Evolutionary conservation across 805 yeast species (phyloP).

Genomic region (Millerago galiae): DNA sequence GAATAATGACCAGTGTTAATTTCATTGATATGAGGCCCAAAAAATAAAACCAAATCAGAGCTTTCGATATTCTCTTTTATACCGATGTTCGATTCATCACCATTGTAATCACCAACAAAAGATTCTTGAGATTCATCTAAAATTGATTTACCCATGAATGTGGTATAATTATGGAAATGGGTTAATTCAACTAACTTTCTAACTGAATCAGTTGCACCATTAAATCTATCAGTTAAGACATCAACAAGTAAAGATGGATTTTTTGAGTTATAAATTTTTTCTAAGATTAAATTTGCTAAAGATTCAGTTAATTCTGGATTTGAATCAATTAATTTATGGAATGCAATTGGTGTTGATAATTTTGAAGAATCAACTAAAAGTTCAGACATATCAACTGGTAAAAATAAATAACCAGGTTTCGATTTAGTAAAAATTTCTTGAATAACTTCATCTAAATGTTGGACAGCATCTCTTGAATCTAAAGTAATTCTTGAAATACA

Average conservation of each 20-base stretch:
- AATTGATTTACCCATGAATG: slow-evolving; percentile 65
- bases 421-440: slow-evolving; percentile 45
- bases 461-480: slow-evolving; percentile 40
- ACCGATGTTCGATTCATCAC: slow-evolving; percentile 44
- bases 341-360: slow-evolving; percentile 29
- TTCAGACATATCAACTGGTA: slow-evolving; percentile 68
- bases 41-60: slow-evolving; percentile 62
- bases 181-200: slow-evolving; percentile 39
- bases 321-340: slow-evolving; percentile 16
- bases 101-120: slow-evolving; percentile 71
- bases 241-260: slow-evolving; percentile 71
- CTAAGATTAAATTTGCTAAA: slow-evolving; percentile 40
- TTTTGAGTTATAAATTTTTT: slow-evolving; percentile 42
- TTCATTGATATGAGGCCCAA: slow-evolving; percentile 67
- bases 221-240: slow-evolving; percentile 58
- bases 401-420: slow-evolving; percentile 76
- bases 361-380: slow-evolving; percentile 30
- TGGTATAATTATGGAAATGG: slow-evolving; percentile 48
- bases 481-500: slow-evolving; percentile 48
- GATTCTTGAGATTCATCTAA: slow-evolving; percentile 62
- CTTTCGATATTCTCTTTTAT: slow-evolving; percentile 41
- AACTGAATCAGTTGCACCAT: slow-evolving; percentile 35
- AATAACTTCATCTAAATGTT: slow-evolving; percentile 65
- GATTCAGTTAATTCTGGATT: slow-evolving; percentile 24
- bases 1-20: slow-evolving; percentile 65